Conservation (phyloP, 2,329 filamentous ascomycete species). For the Ophiostoma sp. region DNA sequence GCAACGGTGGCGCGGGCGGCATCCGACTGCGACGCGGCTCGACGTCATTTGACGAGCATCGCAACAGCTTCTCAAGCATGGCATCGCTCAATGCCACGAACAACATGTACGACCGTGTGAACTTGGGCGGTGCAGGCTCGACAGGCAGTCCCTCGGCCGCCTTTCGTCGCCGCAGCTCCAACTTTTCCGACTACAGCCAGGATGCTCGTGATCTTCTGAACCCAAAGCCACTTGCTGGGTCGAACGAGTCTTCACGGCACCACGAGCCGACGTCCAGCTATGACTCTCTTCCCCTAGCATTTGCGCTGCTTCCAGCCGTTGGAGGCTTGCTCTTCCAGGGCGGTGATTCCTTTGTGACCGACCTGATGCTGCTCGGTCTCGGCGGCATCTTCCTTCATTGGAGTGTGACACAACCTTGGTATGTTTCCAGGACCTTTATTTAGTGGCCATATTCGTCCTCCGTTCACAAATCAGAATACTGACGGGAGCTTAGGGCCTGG, state of each 20-base stretch:
- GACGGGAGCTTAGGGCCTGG: constrained; percentile 58
- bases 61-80: constrained; percentile 20
- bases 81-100: constrained; percentile 6
- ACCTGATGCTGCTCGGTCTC: constrained; percentile 76
- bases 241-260: constrained; percentile 40
- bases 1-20: neutral
- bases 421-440: constrained; percentile 35
- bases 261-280: constrained; percentile 64
- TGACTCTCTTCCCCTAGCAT: constrained; percentile 77
- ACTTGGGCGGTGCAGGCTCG: constrained; percentile 32
- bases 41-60: constrained; percentile 4
- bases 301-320: constrained; percentile 83
- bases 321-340: constrained; percentile 82
- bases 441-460: neutral
- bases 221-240: constrained; percentile 41
- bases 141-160: constrained; percentile 42
- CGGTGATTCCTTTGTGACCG: constrained; percentile 79
- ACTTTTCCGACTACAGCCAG: constrained; percentile 70
- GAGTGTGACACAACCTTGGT: constrained; percentile 90
- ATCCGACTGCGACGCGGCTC: constrained; percentile 21
- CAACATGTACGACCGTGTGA: neutral
- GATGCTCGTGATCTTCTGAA: constrained; percentile 72
- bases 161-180: constrained; percentile 54
- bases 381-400: constrained; percentile 88
- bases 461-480: neutral